Conservation (phyloP, 495 filamentous ascomycete species). For the Hypoxylon perforatum region DNA sequence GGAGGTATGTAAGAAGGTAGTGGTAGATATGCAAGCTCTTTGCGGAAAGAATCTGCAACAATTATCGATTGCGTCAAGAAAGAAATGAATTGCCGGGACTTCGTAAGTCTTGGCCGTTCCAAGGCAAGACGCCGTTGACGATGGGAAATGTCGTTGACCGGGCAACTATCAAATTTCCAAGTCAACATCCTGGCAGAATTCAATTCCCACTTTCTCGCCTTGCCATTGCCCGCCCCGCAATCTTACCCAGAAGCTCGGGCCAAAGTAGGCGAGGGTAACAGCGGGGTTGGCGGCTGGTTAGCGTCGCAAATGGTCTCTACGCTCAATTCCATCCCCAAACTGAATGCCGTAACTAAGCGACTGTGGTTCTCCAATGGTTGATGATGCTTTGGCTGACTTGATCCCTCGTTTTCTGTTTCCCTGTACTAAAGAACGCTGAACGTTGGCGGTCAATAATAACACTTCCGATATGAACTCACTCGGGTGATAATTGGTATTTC, state of each 20-base stretch:
- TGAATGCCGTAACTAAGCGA: constrained; percentile 49
- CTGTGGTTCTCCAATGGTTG: constrained; percentile 18
- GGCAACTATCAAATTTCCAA: constrained; percentile 49
- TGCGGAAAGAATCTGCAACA: constrained; percentile 38
- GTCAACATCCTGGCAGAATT: constrained; percentile 20
- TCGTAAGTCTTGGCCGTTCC: background rate
- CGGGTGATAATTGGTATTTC: constrained; percentile 15
- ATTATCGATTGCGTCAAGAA: constrained; percentile 32
- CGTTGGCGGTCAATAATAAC: background rate
- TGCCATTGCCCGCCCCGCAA: background rate
- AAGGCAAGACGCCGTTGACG: constrained; percentile 34
- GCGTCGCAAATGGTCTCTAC: constrained; percentile 12
- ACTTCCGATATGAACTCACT: constrained; percentile 28
- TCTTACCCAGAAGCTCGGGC: constrained; percentile 14
- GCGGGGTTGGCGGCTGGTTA: constrained; percentile 8
- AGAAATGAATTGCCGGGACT: constrained; percentile 20
- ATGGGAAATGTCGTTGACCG: constrained; percentile 47
- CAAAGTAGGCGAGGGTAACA: background rate
- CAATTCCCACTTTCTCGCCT: background rate
- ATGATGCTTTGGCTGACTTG: constrained; percentile 35
- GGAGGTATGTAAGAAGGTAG: background rate
- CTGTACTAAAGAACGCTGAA: background rate
- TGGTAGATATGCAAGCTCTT: constrained; percentile 31
- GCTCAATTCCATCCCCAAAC: constrained; percentile 7
- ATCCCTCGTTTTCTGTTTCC: constrained; percentile 9